Base-by-base conservation (phyloP, 164 flowering plant species). In the Warburgia ugandensis region DNA sequence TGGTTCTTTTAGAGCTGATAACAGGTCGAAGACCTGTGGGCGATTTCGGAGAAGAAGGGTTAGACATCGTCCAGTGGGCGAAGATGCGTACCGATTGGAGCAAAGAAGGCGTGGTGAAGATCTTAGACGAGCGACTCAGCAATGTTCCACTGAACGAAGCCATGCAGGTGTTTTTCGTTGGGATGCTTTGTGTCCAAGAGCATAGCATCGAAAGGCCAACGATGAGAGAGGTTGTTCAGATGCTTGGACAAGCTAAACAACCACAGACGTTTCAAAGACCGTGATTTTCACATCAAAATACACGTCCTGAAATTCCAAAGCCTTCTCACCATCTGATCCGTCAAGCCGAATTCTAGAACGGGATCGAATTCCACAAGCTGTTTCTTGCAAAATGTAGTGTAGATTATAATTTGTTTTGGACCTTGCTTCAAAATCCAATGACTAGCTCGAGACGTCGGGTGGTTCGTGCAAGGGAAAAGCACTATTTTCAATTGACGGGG, bases 181-280 rank as follows among this genome's bases (percentile, higher is more conserved):
- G 76, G 12, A 73, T 80, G 81, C 48, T 85, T 1, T 80, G 86
- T 41, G 83, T 77, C 3, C 73, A 78, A 53, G 84, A 85, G 45
- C 83, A 68, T 0, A 68, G 76, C 28, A 75, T 76, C 22, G 86
- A 78, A 59, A 52, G 94, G 16, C 94, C 94, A 6, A 76, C 86
- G 35, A 85, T 82, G 94, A 69, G 94, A 39, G 89, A 85, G 53
- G 84, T 85, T 13, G 82, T 81, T 44, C 83, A 77, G 53, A 84
- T 81, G 76, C 78, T 84, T 16, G 68, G 72, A 36, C 77, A 77
- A 39, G 86, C 86, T 20, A 75, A 74, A 57, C 57, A 63, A 43
- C 29, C 48, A 38, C 45, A 48, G 22, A 31, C 54, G 41, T 61
- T 54, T 35, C 65, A 12, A 5, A 38, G 14, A 41, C 20, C 35